Conservation (phyloP, 768 basidiomycete species). For the Amanita polypyramis region DNA sequence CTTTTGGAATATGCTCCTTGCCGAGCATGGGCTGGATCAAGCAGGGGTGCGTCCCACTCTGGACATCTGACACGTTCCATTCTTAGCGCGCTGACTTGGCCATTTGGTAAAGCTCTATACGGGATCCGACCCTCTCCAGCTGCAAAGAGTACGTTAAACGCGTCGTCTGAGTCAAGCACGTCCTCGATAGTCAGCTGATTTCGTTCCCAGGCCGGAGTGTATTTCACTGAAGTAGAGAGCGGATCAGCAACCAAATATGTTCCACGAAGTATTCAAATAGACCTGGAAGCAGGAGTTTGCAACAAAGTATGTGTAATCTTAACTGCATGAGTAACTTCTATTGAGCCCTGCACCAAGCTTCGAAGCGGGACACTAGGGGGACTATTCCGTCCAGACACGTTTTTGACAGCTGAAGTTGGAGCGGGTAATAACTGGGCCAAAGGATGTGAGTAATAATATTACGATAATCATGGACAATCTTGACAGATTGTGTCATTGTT, state of each 20-base stretch:
- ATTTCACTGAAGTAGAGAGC: conserved; percentile 63
- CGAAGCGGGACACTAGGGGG: conserved; percentile 51
- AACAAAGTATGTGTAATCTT: conserved; percentile 45
- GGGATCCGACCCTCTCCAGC: conserved; percentile 65
- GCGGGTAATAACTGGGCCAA: conserved; percentile 96
- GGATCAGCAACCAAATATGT: conserved; percentile 61
- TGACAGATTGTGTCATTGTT: conserved; percentile 4
- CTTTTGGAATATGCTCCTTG: conserved; percentile 85
- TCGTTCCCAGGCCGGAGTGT: conserved; percentile 55
- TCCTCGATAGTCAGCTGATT: conserved; percentile 1
- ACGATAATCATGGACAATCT: neutral
- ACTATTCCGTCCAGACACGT: conserved; percentile 86
- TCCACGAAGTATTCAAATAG: conserved; percentile 82
- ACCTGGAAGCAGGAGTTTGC: conserved; percentile 83
- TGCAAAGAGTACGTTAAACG: conserved; percentile 45
- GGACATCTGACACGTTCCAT: conserved; percentile 7
- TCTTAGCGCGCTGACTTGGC: conserved; percentile 11
- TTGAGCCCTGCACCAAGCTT: conserved; percentile 34
- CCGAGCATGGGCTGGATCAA: conserved; percentile 75
- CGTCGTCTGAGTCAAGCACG: neutral
- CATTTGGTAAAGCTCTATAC: conserved; percentile 41
- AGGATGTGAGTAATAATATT: conserved; percentile 53
- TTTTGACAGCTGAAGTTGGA: conserved; percentile 46
- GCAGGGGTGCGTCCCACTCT: conserved; percentile 41
- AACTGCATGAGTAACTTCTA: neutral